Evolutionary conservation across 2,329 filamentous ascomycete species (phyloP).

Genomic region (Cladosporium sp.): DNA sequence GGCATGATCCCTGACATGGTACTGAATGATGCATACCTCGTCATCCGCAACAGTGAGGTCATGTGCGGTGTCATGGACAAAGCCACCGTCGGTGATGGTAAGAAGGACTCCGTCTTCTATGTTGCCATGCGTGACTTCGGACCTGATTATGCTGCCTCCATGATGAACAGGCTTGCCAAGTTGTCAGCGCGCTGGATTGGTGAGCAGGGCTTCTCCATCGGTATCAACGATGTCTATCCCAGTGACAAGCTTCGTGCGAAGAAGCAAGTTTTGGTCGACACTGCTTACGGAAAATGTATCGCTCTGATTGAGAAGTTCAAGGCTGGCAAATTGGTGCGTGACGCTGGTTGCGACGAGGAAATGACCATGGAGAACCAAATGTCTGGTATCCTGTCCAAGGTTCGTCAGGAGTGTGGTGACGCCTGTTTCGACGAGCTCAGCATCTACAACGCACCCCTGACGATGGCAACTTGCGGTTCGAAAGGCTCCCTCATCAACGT

Average conservation of each 20-base stretch:
- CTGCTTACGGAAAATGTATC: slow-evolving; percentile 77
- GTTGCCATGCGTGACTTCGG: slow-evolving; percentile 94
- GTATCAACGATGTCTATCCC: slow-evolving; percentile 90
- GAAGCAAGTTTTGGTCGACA: slow-evolving; percentile 72
- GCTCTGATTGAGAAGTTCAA: slow-evolving; percentile 79
- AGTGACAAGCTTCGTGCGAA: slow-evolving; percentile 64
- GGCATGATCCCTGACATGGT: slow-evolving; percentile 73
- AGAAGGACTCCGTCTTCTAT: slow-evolving; percentile 97
- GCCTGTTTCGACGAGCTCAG: slow-evolving; percentile 88
- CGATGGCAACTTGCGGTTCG: slow-evolving; percentile 96
- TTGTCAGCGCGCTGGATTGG: slow-evolving; percentile 84
- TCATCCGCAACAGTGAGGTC: slow-evolving; percentile 91
- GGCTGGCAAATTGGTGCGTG: slow-evolving; percentile 74
- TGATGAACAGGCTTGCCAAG: slow-evolving; percentile 91
- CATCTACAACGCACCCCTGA: slow-evolving; percentile 83
- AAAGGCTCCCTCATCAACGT: slow-evolving; percentile 98
- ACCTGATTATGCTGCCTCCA: slow-evolving; percentile 77
- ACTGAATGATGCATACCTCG: slow-evolving; percentile 72
- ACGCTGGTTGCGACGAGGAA: slow-evolving; percentile 85
- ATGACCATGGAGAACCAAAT: slow-evolving; percentile 87
- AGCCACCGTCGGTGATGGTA: slow-evolving; percentile 90
- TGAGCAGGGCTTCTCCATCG: slow-evolving; percentile 92
- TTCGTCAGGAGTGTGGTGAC: slow-evolving; percentile 85
- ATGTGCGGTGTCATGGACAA: slow-evolving; percentile 99
- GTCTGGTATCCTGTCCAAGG: slow-evolving; percentile 85